Evolutionary conservation across 2,329 filamentous ascomycete genomes (phyloP).

Genomic region (Botrytis medusae): DNA sequence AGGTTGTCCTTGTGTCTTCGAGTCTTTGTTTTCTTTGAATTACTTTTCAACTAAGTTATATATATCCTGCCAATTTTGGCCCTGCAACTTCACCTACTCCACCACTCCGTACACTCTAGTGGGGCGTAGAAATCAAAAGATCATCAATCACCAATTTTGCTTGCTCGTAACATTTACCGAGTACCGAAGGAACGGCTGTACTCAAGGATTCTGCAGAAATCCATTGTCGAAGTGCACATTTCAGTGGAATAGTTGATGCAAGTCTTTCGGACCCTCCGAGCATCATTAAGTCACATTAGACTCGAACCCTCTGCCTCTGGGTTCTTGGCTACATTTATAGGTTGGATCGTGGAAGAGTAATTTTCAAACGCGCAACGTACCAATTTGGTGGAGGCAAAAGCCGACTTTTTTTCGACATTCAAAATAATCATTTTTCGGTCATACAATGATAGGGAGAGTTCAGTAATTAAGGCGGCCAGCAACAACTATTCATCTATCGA

Average conservation of each 20-base stretch:
- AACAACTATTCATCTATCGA: slow-evolving; percentile 17
- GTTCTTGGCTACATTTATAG: neutral
- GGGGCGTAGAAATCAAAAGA: slow-evolving; percentile 21
- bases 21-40: neutral
- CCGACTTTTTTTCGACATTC: neutral
- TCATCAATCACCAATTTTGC: slow-evolving; percentile 4
- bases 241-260: slow-evolving; percentile 19
- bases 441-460: neutral
- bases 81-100: slow-evolving; percentile 1
- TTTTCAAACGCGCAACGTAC: neutral
- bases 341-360: neutral
- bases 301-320: neutral
- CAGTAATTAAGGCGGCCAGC: neutral
- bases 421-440: neutral
- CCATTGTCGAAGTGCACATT: slow-evolving; percentile 5
- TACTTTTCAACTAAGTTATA: neutral
- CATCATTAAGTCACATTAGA: neutral
- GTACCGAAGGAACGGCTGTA: slow-evolving; percentile 14
- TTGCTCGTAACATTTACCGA: slow-evolving; percentile 11
- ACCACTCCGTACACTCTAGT: slow-evolving; percentile 8
- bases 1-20: neutral
- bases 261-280: slow-evolving; percentile 14
- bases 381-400: neutral
- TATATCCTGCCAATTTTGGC: neutral
- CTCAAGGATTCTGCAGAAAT: slow-evolving; percentile 18